Conservation (phyloP, 139 green algal species). For the Micractinium sp. region DNA sequence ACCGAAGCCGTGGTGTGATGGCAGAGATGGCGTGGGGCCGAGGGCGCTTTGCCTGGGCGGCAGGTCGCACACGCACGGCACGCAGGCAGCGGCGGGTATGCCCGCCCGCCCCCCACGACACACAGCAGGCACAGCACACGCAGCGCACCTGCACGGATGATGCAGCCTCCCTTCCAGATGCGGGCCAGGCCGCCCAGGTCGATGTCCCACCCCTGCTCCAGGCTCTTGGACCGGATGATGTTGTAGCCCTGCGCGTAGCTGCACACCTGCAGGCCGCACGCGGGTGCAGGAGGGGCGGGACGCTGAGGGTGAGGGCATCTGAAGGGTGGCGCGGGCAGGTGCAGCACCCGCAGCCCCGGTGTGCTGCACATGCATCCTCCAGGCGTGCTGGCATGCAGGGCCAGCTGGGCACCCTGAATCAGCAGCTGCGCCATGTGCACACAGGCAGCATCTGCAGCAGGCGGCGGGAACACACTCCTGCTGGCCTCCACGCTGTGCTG, state of each 20-base stretch:
- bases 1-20: too few relatives aligned
- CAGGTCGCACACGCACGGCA: too few relatives aligned
- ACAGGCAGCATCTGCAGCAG: background rate
- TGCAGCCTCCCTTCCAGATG: constrained; percentile 99
- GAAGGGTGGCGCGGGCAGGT: background rate
- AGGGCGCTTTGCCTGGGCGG: background rate
- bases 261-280: constrained; percentile 63
- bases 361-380: background rate
- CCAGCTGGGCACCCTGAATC: too few relatives aligned
- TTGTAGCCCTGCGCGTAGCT: constrained; percentile 98
- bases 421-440: too few relatives aligned
- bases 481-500: background rate
- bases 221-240: constrained; percentile 96
- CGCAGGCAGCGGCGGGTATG: too few relatives aligned
- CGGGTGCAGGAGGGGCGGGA: background rate
- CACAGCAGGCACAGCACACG: background rate
- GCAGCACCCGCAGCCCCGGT: background rate
- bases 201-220: constrained; percentile 90
- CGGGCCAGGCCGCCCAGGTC: constrained; percentile 91
- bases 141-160: constrained; percentile 82
- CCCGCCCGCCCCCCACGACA: too few relatives aligned
- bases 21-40: background rate
- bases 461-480: background rate
- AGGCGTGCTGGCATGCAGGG: too few relatives aligned
- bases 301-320: background rate